Base-by-base conservation (phyloP, 2,329 filamentous ascomycete genomes). In the Neonectria hederae region DNA sequence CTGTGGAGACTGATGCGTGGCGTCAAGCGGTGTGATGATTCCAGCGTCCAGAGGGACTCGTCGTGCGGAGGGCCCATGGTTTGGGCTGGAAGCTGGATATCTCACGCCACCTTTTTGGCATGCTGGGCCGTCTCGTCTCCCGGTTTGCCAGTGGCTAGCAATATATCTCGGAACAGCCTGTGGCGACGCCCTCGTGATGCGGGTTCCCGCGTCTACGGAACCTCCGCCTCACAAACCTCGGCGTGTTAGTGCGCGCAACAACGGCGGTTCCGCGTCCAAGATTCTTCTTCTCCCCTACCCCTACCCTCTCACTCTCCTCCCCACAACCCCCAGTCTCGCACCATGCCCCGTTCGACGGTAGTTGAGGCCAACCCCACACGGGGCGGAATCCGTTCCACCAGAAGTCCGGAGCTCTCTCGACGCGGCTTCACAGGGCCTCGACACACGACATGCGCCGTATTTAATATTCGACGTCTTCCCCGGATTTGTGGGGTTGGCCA, bases 1-100 rank as follows among this genome's bases (percentile, higher is more conserved):
- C 49, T 59, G 49, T 69, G 67, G 35, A 69, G 65, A 35, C 59
- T 66, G 28, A 68, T 56, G 21, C 66, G 42, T 3, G 66, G 54
- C 5, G 67, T 66, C 19, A 69, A 48, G 24, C 61, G 57, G 40
- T 69, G 60, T n/a, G 65, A 68, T 9, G 58, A 64, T 38, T 62
- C 40, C 13, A 67, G 46, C 8, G 52, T 61, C 58, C 42, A 54
- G 42, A 17, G 14, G 42, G 24, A 30, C 24, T 53, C 45, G 19
- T 54, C 48, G 19, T 30, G 35, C 58, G 58, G 42, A 61, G 51
- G 42, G 21, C 43, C 58, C 58, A 61, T 60, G 19, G 46, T 21
- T 52, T 19, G n/a, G 22, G 10, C 28, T 26, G 32, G 11, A 38
- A 17, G 32, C 6, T 8, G 32, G 32, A 17, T 6, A 17, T 35